Conservation (phyloP, 805 yeast genomes). For the Teunomyces kruisii region DNA sequence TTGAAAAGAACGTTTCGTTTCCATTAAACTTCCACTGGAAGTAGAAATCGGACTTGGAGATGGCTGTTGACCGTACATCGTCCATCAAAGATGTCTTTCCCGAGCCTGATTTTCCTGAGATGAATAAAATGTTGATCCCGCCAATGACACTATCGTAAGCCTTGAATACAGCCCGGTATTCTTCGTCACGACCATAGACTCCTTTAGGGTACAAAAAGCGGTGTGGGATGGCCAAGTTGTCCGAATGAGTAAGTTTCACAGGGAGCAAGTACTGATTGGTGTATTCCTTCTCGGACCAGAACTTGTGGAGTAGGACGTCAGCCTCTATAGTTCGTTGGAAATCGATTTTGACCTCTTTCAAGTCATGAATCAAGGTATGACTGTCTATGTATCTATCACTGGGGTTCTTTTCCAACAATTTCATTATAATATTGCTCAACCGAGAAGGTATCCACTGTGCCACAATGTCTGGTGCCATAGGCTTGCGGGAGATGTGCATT, state of each 20-base stretch:
- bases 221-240: conserved; percentile 12
- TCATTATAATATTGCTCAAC: conserved; percentile 42
- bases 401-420: conserved; percentile 41
- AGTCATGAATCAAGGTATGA: conserved; percentile 34
- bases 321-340: conserved; percentile 9
- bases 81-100: conserved; percentile 46
- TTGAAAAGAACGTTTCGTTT: conserved; percentile 27
- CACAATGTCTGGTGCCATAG: conserved; percentile 38
- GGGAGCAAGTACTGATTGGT: conserved; percentile 2
- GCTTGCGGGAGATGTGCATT: conserved; percentile 41
- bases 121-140: conserved; percentile 24
- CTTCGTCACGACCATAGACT: conserved; percentile 14
- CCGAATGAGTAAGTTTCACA: neutral
- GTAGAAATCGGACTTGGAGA: conserved; percentile 28
- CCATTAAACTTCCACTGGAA: conserved; percentile 33
- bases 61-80: conserved; percentile 36
- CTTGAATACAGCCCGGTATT: conserved; percentile 8
- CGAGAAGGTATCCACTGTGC: conserved; percentile 27
- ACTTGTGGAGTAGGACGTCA: neutral
- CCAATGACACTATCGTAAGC: conserved; percentile 8
- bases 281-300: conserved; percentile 3
- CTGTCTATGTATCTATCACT: conserved; percentile 38
- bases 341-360: conserved; percentile 22
- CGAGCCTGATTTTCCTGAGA: conserved; percentile 44
- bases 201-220: conserved; percentile 5